These are phyloP conservation scores for Helicostylum pulchrum DNA, from an alignment of 192 early-diverging fungal species.

Conservation along the genomic window DNA sequence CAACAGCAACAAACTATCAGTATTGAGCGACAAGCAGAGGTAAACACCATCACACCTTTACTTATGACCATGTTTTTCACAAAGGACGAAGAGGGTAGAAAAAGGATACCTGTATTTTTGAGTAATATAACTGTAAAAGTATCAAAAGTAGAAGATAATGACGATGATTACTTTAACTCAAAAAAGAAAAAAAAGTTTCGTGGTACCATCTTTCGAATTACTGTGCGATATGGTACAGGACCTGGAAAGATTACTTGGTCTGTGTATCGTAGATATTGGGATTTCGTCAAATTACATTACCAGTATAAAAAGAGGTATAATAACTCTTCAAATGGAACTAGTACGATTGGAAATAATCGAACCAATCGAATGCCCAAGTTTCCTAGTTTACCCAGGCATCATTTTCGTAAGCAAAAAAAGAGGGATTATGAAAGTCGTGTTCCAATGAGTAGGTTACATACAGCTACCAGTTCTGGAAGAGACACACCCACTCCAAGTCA, in stretches of 20 bases:
- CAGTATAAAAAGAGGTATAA: conserved; percentile 5
- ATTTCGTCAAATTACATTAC: conserved; percentile 36
- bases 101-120: conserved; percentile 27
- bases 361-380: conserved; percentile 15
- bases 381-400: conserved; percentile 22
- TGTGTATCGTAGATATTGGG: conserved; percentile 28
- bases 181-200: not conserved
- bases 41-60: conserved; percentile 17
- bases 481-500: not conserved
- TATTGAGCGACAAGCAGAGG: conserved; percentile 4
- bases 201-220: not conserved
- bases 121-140: not conserved
- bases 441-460: not conserved
- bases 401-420: not conserved
- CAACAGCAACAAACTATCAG: not conserved
- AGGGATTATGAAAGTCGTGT: not conserved
- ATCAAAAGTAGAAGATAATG: not conserved
- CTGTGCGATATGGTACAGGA: conserved; percentile 13
- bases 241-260: conserved; percentile 20
- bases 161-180: not conserved
- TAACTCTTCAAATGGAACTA: too few species aligned
- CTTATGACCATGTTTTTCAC: conserved; percentile 15
- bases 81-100: conserved; percentile 17
- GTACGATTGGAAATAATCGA: not conserved
- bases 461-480: not conserved